Evolutionary conservation across 169 alveolate species (phyloP), one percentile per base, ranked within the genome.

Genomic region (Eimeria praecox): DNA sequence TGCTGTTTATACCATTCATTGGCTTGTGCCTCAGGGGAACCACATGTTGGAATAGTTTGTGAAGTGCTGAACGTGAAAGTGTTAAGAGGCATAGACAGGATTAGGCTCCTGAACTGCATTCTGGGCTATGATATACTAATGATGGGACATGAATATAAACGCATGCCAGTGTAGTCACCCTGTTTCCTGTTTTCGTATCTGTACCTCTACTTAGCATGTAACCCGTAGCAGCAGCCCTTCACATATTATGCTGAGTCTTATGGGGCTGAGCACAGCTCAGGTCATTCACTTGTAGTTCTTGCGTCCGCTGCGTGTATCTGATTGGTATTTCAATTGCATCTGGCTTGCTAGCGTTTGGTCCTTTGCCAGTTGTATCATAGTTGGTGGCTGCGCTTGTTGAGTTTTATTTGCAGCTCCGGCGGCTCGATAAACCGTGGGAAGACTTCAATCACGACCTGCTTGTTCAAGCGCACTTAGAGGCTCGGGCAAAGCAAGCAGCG

Each of bases 351-450:
- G 56, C n/a, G 56, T 16, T 4, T 54, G 64, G 10, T 54, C 24
- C 3, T 54, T 27, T 54, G 64, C 8, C 22, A 54, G 3, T 3
- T 24, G 71, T 62, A 22, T 24, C 71, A 62, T 62, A 62, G 71
- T 24, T 24, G 22, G 27, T 44, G 27, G 12, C 46, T 30, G 12
- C 46, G 33, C 24, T 1, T 12, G 3, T 10, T 66, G 78, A 66
- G 42, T 66, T 40, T 18, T 46, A 6, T 78, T 46, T 56, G 90
- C 96, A 93, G 96, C 93, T 93, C 12, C 92, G 90, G 46, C 73
- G 96, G 24, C 87, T 93, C 27, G 92, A 82, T 40, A 82, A 83
- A 89, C 96, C 96, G 22, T 93, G 96, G 96, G 96, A 93, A 66
- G 96, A 93, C 75, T 80, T 93, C 96, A 83, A 66, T 94, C 88